Percentiles rank a stretch among this genome's conserved stretches.
Evolutionary conservation across 345 rosid species (phyloP).

Genomic region (Anastatica hierochuntica): DNA sequence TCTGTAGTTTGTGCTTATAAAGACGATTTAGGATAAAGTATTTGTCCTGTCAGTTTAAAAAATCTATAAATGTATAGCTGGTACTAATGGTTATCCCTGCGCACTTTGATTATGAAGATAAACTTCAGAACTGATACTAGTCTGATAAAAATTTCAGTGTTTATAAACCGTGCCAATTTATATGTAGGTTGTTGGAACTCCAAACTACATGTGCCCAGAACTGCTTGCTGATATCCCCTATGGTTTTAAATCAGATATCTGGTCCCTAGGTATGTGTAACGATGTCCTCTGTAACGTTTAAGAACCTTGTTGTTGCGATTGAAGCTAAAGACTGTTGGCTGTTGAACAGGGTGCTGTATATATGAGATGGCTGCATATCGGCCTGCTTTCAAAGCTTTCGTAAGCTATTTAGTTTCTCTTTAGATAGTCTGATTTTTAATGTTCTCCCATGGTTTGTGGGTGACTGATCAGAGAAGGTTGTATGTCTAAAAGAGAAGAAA

Average conservation of each 20-base stretch:
- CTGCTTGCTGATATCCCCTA: constrained; percentile 95
- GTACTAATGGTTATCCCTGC: neutral
- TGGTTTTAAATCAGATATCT: constrained; percentile 97
- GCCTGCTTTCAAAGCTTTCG: constrained; percentile 98
- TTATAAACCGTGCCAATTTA: constrained; percentile 12
- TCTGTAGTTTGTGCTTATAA: neutral
- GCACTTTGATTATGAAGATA: neutral
- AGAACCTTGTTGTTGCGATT: neutral
- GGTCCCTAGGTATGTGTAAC: constrained; percentile 76
- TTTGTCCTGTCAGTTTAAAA: neutral
- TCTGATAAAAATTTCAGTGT: constrained; percentile 10
- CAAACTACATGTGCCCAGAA: constrained; percentile 99
- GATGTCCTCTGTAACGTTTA: neutral
- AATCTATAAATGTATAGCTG: neutral
- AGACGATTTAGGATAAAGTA: constrained; percentile 2
- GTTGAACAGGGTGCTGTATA: constrained; percentile 82
- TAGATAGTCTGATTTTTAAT: neutral
- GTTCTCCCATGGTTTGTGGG: constrained; percentile 10
- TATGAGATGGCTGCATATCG: constrained; percentile 99
- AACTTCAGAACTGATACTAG: neutral
- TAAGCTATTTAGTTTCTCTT: constrained; percentile 30
- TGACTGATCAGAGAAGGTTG: neutral
- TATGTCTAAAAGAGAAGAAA: neutral
- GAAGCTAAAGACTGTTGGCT: constrained; percentile 25
- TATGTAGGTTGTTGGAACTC: constrained; percentile 96